A percentile compares a stretch with the other conserved stretches of the same genome.
Evolutionary conservation across 148 eudicot species (phyloP).

Genomic region (Tetragonia tetragonoides): DNA sequence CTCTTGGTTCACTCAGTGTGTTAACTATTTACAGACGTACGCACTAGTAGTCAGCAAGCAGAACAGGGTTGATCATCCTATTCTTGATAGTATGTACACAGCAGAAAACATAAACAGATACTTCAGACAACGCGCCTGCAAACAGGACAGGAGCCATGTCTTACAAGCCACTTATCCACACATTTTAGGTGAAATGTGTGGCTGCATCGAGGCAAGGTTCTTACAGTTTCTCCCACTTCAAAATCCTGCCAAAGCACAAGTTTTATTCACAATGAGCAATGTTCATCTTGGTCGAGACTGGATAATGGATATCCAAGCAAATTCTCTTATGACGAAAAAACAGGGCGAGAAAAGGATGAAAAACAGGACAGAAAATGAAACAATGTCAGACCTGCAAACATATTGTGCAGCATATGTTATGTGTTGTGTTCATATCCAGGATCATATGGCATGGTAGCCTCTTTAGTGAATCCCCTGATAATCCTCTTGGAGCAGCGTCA

Average conservation of each 20-base stretch:
- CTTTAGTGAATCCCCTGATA: slow-evolving; percentile 40
- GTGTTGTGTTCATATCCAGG: slow-evolving; percentile 30
- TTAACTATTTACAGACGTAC: slow-evolving; percentile 21
- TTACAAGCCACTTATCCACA: slow-evolving; percentile 52
- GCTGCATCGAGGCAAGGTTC: slow-evolving; percentile 50
- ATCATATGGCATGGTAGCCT: slow-evolving; percentile 46
- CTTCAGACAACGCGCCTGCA: slow-evolving; percentile 42
- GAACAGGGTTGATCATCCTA: slow-evolving; percentile 7
- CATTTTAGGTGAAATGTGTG: slow-evolving; percentile 53
- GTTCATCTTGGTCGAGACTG: not conserved
- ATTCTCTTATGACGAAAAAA: not conserved
- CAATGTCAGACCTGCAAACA: slow-evolving; percentile 50
- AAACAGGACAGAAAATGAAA: slow-evolving; percentile 2
- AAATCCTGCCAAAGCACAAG: slow-evolving; percentile 38
- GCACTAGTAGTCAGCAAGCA: not conserved
- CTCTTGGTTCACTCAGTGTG: slow-evolving; percentile 16
- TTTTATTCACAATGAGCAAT: slow-evolving; percentile 8
- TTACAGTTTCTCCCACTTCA: slow-evolving; percentile 49
- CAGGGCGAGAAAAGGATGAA: not conserved
- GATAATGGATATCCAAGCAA: not conserved
- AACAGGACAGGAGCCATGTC: slow-evolving; percentile 52
- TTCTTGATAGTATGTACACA: slow-evolving; percentile 15
- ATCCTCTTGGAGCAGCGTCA: slow-evolving; percentile 45
- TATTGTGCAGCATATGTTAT: slow-evolving; percentile 49
- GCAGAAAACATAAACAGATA: not conserved